Conservation (phyloP, 2,329 filamentous ascomycete genomes). For the Xylariaceae sp. region DNA sequence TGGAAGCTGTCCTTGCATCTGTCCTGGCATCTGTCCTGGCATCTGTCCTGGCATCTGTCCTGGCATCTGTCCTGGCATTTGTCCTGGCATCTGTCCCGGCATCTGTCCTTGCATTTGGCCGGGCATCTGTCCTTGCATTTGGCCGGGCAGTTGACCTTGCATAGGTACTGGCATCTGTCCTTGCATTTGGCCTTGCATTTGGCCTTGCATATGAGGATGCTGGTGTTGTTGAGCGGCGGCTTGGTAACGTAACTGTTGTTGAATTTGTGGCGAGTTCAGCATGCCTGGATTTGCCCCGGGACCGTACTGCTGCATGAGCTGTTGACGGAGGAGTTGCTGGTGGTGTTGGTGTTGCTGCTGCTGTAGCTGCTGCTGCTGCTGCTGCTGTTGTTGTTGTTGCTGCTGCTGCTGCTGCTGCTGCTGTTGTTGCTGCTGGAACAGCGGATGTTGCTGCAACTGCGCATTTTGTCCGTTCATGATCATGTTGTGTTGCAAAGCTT, state of each 20-base stretch:
- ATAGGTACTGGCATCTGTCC: conserved; percentile 24
- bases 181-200: conserved; percentile 32
- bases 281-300: conserved; percentile 38
- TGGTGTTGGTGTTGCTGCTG: conserved; percentile 5
- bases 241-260: conserved; percentile 36
- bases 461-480: conserved; percentile 31
- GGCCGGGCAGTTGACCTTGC: conserved; percentile 30
- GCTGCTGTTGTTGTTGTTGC: conserved; percentile 7
- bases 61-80: conserved; percentile 31
- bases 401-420: conserved; percentile 18
- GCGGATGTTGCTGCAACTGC: conserved; percentile 37
- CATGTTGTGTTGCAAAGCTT: conserved; percentile 30
- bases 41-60: conserved; percentile 32
- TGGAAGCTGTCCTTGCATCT: conserved; percentile 29
- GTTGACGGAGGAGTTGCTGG: conserved; percentile 38
- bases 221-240: conserved; percentile 30
- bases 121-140: conserved; percentile 35
- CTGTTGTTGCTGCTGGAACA: conserved; percentile 32
- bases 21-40: conserved; percentile 34
- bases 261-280: conserved; percentile 33
- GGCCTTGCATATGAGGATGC: conserved; percentile 25
- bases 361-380: conserved; percentile 31
- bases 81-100: conserved; percentile 32
- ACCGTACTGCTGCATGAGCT: conserved; percentile 35
- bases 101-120: conserved; percentile 28